Evolutionary conservation across 1,139 yeast genomes (phyloP), one percentile per base, ranked within the genome.

Genomic region (Waltiozyma sp.): DNA sequence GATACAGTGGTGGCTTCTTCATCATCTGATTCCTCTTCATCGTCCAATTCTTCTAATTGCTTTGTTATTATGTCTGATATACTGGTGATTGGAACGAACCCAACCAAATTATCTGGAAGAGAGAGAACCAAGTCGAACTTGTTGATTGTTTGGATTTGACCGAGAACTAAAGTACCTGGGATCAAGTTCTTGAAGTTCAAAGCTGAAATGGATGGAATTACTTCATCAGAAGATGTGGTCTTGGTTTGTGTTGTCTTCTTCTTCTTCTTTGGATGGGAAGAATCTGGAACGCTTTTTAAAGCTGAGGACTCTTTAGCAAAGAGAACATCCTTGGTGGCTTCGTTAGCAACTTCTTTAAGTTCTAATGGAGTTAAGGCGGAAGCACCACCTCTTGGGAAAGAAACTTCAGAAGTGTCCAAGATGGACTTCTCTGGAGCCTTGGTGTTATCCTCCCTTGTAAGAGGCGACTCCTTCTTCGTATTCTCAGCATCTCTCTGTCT

Each of bases 331-430:
- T 75, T 75, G 28, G 89, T 80, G 38, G 93, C 98, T 61, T 91
- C 95, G 58, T 87, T 88, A 37, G 95, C 80, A 43, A 89, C 93
- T 59, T 88, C 94, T 61, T 88, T 88, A 53, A 87, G 79, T 64
- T 91, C 99, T 52, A 91, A 66, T 5, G 98, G 89, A 3, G 95
- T 77, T 60, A 89, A 72, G 16, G 80, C 86, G 21, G 89, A 75
- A 11, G 84, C 77, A 44, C 96, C 96, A 55, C 98, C 98, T 76
- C 99, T 81, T 41, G 98, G 98, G 59, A 91, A 91, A 18, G 95
- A 76, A 43, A 78, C 73, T 50, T 84, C 93, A 49, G 61, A 63
- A 41, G 55, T 53, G 38, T 54, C 52, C 21, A 66, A 48, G 21
- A 65, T 50, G 15, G 69, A 64, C 23, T 48, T 49, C 15, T 52